phyloP scores from a whole-genome alignment of 805 yeast species.

The Groenewaldozyma salmanticensis region DNA sequence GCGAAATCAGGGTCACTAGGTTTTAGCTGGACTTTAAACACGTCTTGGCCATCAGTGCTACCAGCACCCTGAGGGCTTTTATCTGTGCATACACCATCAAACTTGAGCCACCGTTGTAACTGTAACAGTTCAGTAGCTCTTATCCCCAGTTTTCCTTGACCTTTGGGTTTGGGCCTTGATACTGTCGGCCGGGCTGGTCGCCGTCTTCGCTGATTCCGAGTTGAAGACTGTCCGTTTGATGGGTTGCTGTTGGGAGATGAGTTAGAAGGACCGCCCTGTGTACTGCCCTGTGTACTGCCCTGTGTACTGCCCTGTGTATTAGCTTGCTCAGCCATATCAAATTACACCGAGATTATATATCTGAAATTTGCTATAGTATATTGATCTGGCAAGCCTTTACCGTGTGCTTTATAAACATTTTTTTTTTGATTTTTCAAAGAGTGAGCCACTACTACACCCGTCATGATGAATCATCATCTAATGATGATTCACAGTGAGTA shows the following conservation, averaged over 20 bases:
- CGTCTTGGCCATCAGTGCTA: background rate
- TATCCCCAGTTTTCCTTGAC: conserved; percentile 3
- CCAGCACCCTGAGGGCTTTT: background rate
- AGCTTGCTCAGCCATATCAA: background rate
- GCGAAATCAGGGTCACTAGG: conserved; percentile 74
- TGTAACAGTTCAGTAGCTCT: conserved; percentile 5
- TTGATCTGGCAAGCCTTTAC: too few species aligned
- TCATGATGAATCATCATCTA: too few species aligned
- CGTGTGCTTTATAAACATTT: too few species aligned
- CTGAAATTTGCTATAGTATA: too few species aligned
- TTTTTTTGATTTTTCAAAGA: too few species aligned
- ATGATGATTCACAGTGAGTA: too few species aligned
- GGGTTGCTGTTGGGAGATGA: background rate
- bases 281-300: too few species aligned
- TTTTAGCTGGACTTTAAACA: conserved; percentile 11
- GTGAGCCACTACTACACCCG: too few species aligned
- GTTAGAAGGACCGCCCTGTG: background rate
- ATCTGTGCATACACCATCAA: conserved; percentile 2
- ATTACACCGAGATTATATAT: too few species aligned
- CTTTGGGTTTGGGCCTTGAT: conserved; percentile 9
- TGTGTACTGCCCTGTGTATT: too few species aligned
- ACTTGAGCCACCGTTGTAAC: conserved; percentile 1
- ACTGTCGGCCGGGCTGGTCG: conserved; percentile 9
- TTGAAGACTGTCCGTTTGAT: background rate
- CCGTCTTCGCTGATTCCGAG: background rate